Evolutionary conservation across 1,139 yeast genomes (phyloP).

Genomic region (Meyerozyma elateridarum): DNA sequence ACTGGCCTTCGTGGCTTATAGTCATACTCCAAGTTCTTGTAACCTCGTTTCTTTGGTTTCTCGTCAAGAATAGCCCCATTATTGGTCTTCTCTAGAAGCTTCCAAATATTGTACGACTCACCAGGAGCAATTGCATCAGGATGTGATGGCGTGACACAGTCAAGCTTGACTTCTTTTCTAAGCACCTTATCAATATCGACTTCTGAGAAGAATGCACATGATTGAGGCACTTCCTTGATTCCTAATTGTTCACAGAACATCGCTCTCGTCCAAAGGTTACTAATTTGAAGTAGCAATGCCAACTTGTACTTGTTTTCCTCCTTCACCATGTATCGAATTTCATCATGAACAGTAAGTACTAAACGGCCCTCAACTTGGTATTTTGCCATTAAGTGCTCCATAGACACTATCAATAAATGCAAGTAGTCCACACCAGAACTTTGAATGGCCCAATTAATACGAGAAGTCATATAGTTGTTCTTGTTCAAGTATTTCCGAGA

Average conservation of each 20-base stretch:
- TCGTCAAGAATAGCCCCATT: constrained; percentile 18
- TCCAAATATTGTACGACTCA: constrained; percentile 59
- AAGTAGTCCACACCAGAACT: constrained; percentile 97
- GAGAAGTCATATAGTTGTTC: constrained; percentile 72
- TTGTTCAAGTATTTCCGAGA: constrained; percentile 59
- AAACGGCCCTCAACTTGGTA: constrained; percentile 76
- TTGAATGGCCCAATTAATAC: constrained; percentile 98
- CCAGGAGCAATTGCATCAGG: constrained; percentile 73
- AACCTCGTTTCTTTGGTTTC: constrained; percentile 7
- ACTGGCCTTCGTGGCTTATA: constrained; percentile 22
- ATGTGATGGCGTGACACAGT: constrained; percentile 89
- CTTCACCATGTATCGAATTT: constrained; percentile 73
- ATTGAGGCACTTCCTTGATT: constrained; percentile 83
- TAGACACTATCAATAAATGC: constrained; percentile 77
- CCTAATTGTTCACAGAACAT: constrained; percentile 94
- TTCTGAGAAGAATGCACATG: constrained; percentile 92
- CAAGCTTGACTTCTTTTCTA: constrained; percentile 83
- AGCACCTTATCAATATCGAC: constrained; percentile 86
- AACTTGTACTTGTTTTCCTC: constrained; percentile 70
- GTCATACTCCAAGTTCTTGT: constrained; percentile 9
- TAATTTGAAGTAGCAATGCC: constrained; percentile 79
- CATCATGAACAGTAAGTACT: constrained; percentile 91
- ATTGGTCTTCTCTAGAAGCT: constrained; percentile 38
- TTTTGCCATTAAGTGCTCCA: constrained; percentile 72
- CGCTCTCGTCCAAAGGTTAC: constrained; percentile 94